These are phyloP conservation scores for Pisolithus thermaeus DNA, from an alignment of 1,284 basidiomycete species.

Conservation along the genomic window DNA sequence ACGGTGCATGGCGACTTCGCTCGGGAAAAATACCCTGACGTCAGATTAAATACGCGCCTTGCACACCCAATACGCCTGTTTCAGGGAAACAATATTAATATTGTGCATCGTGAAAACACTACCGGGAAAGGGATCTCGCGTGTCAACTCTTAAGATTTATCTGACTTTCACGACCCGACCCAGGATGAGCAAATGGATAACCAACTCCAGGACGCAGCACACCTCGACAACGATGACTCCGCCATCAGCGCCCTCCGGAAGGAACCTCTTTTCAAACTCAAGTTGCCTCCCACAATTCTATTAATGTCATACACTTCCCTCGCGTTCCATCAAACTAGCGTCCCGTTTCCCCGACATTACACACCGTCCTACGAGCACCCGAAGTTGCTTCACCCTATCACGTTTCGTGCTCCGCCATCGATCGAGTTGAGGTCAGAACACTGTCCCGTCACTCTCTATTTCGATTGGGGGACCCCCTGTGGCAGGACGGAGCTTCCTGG, in stretches of 20 bases:
- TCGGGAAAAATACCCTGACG: background rate
- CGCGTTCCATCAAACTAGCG: background rate
- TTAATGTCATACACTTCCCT: background rate
- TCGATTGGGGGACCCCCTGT: slow-evolving; percentile 85
- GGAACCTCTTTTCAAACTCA: background rate
- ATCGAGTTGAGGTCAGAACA: slow-evolving; percentile 46
- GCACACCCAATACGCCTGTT: background rate
- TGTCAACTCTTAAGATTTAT: background rate
- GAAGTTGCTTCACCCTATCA: too few relatives aligned
- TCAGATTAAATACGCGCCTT: background rate
- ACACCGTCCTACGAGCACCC: background rate
- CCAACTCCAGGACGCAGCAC: background rate
- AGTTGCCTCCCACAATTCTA: background rate
- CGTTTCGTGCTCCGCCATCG: background rate
- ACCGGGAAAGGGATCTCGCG: background rate
- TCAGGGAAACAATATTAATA: background rate
- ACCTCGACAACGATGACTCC: background rate
- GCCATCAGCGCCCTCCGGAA: background rate
- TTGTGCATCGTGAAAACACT: background rate
- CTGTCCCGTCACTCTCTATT: slow-evolving; percentile 80
- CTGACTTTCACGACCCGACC: background rate
- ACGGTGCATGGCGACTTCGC: background rate
- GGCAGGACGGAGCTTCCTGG: slow-evolving; percentile 66
- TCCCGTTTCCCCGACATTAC: background rate
- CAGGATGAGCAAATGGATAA: background rate